Evolutionary conservation across 352 stramenopile genomes (phyloP).

Genomic region (Globisporangium alternatum): DNA sequence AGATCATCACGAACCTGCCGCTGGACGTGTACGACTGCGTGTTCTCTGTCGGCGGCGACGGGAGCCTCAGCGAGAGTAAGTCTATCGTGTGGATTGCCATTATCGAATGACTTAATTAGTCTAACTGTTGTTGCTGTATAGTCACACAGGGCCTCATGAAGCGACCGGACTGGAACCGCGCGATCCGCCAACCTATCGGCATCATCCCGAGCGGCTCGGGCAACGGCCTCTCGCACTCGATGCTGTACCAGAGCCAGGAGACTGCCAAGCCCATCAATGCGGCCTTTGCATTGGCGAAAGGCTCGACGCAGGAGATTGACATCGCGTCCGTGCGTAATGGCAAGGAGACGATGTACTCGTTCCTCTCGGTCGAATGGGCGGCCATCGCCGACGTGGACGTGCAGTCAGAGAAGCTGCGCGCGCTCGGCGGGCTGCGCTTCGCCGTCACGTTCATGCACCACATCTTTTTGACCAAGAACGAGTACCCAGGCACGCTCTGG

Average conservation of each 20-base stretch:
- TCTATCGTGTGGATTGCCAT: constrained; percentile 2
- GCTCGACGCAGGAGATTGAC: constrained; percentile 60
- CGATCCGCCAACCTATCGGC: constrained; percentile 61
- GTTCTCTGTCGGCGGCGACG: constrained; percentile 67
- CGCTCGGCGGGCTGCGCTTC: constrained; percentile 63
- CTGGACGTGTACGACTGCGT: constrained; percentile 61
- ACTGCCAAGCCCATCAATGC: constrained; percentile 45
- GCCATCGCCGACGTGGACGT: constrained; percentile 84
- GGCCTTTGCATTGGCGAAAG: constrained; percentile 66
- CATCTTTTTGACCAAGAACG: constrained; percentile 42
- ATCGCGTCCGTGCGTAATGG: constrained; percentile 58
- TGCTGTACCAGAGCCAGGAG: constrained; percentile 49
- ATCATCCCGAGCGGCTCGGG: constrained; percentile 59
- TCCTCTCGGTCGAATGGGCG: constrained; percentile 81
- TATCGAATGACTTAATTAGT: neutral
- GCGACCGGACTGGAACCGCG: constrained; percentile 62
- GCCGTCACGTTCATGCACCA: constrained; percentile 57
- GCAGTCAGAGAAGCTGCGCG: constrained; percentile 65
- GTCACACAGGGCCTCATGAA: constrained; percentile 76
- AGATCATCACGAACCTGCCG: constrained; percentile 48
- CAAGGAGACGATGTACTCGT: constrained; percentile 67
- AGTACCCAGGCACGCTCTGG: constrained; percentile 59
- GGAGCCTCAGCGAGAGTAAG: constrained; percentile 60
- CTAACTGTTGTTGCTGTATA: constrained; percentile 15
- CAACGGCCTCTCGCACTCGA: constrained; percentile 68